Percentiles rank a stretch among this genome's conserved stretches.
Evolutionary conservation across 2,329 filamentous ascomycete species (phyloP).

Genomic region (Metarhizium sp.): DNA sequence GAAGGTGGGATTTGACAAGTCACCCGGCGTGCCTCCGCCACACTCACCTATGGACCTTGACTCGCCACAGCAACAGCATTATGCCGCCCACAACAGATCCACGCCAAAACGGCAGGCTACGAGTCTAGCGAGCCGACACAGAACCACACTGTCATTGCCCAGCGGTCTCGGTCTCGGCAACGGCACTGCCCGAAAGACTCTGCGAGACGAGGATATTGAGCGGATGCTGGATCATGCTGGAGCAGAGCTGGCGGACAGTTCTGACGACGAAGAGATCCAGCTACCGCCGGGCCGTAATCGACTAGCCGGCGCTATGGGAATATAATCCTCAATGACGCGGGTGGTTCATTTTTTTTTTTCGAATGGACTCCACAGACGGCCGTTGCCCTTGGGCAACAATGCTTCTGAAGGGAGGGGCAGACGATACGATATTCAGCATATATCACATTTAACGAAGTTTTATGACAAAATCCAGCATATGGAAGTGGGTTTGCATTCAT

Average conservation of each 20-base stretch:
- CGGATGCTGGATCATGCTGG: conserved; percentile 46
- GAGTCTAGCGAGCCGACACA: conserved; percentile 25
- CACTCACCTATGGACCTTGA: conserved; percentile 40
- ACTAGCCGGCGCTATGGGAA: conserved; percentile 20
- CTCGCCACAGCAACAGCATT: conserved; percentile 20
- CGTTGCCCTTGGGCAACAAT: background rate
- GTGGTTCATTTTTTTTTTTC: background rate
- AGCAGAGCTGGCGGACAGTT: conserved; percentile 40
- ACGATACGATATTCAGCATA: background rate
- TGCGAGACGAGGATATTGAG: conserved; percentile 49
- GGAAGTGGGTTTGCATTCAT: background rate
- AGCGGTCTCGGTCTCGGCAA: conserved; percentile 34
- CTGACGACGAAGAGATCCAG: conserved; percentile 49
- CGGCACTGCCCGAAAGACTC: conserved; percentile 24
- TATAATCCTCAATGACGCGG: conserved; percentile 5
- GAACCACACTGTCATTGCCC: conserved; percentile 37
- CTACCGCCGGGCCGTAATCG: conserved; percentile 28
- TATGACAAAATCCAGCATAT: background rate
- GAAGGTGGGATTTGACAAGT: conserved; percentile 39
- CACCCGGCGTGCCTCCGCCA: conserved; percentile 25
- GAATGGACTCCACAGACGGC: background rate
- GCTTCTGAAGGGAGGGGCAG: background rate
- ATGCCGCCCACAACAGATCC: conserved; percentile 19
- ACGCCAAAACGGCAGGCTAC: conserved; percentile 35
- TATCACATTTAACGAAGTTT: background rate